phyloP scores from a whole-genome alignment of 2,329 filamentous ascomycete species.

The Calonectria hawksworthii region DNA sequence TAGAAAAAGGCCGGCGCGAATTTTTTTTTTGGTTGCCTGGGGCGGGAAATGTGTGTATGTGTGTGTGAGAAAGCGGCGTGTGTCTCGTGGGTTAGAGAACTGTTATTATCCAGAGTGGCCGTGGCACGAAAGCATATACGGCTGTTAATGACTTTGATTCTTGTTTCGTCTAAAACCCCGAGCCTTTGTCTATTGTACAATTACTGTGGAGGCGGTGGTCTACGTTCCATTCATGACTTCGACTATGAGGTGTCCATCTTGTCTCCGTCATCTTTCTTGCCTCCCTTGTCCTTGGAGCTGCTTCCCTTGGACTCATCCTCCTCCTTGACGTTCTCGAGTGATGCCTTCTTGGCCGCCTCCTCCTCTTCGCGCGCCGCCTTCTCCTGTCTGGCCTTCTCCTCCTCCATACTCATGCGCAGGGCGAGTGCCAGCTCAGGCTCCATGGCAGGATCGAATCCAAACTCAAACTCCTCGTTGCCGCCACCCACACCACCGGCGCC shows the following conservation, averaged over 20 bases:
- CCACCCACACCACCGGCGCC: slow-evolving; percentile 71
- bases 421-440: slow-evolving; percentile 96
- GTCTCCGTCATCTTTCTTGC: slow-evolving; percentile 75
- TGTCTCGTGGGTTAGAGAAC: slow-evolving; percentile 16
- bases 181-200: slow-evolving; percentile 51
- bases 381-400: slow-evolving; percentile 95
- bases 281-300: slow-evolving; percentile 75
- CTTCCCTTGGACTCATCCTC: slow-evolving; percentile 71
- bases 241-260: slow-evolving; percentile 89
- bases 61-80: slow-evolving; percentile 26
- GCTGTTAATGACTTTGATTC: slow-evolving; percentile 43
- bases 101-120: slow-evolving; percentile 3
- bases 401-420: slow-evolving; percentile 96
- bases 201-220: slow-evolving; percentile 49
- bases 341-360: slow-evolving; percentile 78
- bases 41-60: background rate
- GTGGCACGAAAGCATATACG: slow-evolving; percentile 19
- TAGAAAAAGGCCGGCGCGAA: slow-evolving; percentile 38
- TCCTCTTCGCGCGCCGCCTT: slow-evolving; percentile 85
- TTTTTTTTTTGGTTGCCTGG: background rate
- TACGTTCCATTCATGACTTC: slow-evolving; percentile 32
- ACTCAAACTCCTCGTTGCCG: slow-evolving; percentile 76
- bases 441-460: slow-evolving; percentile 90
- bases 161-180: slow-evolving; percentile 46
- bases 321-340: slow-evolving; percentile 86